phyloP scores from a whole-genome alignment of 257 asterid genomes.

The Haberlea rhodopensis region DNA sequence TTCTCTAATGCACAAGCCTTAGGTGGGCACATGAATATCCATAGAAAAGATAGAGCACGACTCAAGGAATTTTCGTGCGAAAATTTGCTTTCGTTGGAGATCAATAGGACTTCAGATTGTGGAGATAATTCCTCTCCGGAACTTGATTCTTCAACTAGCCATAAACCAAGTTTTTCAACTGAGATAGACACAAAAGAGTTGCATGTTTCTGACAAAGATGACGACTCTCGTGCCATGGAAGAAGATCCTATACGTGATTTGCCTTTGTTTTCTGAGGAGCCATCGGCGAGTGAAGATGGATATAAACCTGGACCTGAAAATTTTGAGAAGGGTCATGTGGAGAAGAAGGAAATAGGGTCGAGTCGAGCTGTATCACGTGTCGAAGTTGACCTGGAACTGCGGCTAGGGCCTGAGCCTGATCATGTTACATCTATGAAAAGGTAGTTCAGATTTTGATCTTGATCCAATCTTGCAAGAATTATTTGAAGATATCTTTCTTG shows the following conservation, averaged over 20 bases:
- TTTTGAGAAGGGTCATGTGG: constrained; percentile 17
- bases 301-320: neutral
- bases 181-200: neutral
- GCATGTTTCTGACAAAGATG: constrained; percentile 11
- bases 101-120: neutral
- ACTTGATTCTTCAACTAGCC: neutral
- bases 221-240: neutral
- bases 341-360: constrained; percentile 13
- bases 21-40: constrained; percentile 84
- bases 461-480: neutral
- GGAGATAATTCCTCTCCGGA: constrained; percentile 14
- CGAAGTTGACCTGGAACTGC: constrained; percentile 49
- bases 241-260: constrained; percentile 19
- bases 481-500: neutral
- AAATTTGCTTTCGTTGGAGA: constrained; percentile 28
- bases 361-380: neutral
- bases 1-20: constrained; percentile 78
- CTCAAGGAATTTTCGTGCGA: constrained; percentile 43
- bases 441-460: neutral
- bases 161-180: neutral
- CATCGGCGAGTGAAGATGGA: constrained; percentile 13
- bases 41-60: constrained; percentile 67
- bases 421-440: neutral
- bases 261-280: constrained; percentile 28
- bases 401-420: constrained; percentile 44